A percentile compares a stretch with the other conserved stretches of the same genome.
These are phyloP conservation scores for Lachnellula occidentalis DNA, from an alignment of 2,329 filamentous ascomycete genomes.

Conservation along the genomic window DNA sequence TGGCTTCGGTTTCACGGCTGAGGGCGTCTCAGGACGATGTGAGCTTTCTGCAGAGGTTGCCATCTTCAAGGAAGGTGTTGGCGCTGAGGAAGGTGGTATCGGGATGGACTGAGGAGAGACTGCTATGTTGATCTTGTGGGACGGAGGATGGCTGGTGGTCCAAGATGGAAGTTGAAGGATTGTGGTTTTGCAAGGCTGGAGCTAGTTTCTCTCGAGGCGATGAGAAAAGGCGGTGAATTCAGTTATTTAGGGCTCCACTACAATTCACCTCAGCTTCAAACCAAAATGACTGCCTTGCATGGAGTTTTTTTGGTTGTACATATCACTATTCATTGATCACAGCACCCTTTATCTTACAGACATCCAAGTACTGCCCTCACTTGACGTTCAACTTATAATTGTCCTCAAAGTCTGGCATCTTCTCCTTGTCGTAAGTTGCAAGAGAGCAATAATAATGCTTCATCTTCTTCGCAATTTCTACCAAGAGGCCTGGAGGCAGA, in stretches of 20 bases:
- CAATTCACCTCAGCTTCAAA: too few species aligned
- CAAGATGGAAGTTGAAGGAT: too few species aligned
- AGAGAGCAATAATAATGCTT: not conserved
- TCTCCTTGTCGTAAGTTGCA: not conserved
- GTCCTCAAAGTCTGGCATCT: not conserved
- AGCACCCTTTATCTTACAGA: not conserved
- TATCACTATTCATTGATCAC: too few species aligned
- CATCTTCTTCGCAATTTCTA: not conserved
- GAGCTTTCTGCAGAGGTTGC: not conserved
- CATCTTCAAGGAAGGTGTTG: not conserved
- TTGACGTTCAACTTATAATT: not conserved
- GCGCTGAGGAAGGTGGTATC: not conserved
- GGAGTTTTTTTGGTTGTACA: too few species aligned
- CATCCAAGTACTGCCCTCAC: not conserved
- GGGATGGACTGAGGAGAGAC: not conserved
- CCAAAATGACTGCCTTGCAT: too few species aligned
- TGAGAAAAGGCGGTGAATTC: too few species aligned
- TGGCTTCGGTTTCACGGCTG: not conserved
- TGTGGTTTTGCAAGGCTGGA: too few species aligned
- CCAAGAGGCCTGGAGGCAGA: not conserved
- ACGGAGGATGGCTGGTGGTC: not conserved
- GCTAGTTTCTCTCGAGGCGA: too few species aligned
- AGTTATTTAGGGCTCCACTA: too few species aligned
- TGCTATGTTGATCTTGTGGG: not conserved
- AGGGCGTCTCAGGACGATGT: not conserved